Evolutionary conservation across 2,329 filamentous ascomycete genomes (phyloP).

Genomic region (Grosmannia serpens): DNA sequence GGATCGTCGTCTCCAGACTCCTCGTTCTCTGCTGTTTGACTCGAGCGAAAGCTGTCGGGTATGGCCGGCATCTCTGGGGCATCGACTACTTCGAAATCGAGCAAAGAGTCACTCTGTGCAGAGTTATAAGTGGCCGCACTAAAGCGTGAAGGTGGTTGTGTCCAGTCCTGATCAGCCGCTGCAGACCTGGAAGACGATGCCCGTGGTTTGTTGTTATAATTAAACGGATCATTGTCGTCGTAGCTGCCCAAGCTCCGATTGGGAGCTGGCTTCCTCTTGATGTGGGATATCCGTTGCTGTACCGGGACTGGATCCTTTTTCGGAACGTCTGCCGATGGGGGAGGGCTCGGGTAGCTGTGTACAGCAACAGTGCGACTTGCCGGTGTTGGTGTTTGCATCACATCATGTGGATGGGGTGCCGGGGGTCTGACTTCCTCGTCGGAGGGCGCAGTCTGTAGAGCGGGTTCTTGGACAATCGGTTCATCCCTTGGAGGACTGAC

Average conservation of each 20-base stretch:
- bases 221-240: slow-evolving; percentile 12
- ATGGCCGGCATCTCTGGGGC: slow-evolving; percentile 10
- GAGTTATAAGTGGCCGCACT: slow-evolving; percentile 52
- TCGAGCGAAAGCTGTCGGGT: slow-evolving; percentile 1
- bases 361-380: not conserved
- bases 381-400: slow-evolving; percentile 11
- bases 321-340: slow-evolving; percentile 20
- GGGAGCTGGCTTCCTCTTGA: slow-evolving; percentile 9
- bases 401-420: slow-evolving; percentile 11
- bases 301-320: not conserved
- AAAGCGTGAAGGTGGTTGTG: slow-evolving; percentile 48
- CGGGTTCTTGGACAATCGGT: slow-evolving; percentile 17
- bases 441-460: slow-evolving; percentile 24
- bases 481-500: slow-evolving; percentile 19
- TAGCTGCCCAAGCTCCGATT: slow-evolving; percentile 8
- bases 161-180: slow-evolving; percentile 23
- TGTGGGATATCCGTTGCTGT: not conserved
- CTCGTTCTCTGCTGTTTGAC: not conserved
- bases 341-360: slow-evolving; percentile 26
- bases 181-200: slow-evolving; percentile 9
- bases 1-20: not conserved
- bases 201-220: slow-evolving; percentile 11
- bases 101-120: slow-evolving; percentile 28
- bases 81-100: slow-evolving; percentile 7
- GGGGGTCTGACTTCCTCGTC: slow-evolving; percentile 15